Evolutionary conservation across 2,329 filamentous ascomycete genomes (phyloP).

Genomic region (Cladosporium sp.): DNA sequence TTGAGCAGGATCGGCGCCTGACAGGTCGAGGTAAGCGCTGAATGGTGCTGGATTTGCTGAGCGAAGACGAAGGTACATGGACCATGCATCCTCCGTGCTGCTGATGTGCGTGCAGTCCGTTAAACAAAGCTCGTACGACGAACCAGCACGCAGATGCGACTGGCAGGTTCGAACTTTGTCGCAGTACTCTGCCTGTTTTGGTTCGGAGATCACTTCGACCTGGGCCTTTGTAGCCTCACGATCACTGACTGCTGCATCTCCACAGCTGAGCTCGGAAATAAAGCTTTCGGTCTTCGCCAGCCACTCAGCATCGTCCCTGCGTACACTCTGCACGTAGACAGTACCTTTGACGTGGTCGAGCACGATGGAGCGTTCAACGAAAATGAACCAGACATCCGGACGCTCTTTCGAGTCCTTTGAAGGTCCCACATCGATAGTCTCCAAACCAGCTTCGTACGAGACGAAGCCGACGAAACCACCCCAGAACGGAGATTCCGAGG

Average conservation of each 20-base stretch:
- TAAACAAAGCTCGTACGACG: conserved; percentile 84
- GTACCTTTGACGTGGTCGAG: conserved; percentile 67
- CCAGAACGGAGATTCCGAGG: conserved; percentile 61
- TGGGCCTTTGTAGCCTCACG: background rate
- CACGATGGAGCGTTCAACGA: conserved; percentile 75
- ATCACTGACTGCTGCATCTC: background rate
- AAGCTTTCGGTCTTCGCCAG: background rate
- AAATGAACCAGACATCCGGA: conserved; percentile 74
- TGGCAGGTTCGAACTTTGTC: conserved; percentile 69
- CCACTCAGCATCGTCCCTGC: conserved; percentile 42
- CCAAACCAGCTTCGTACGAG: conserved; percentile 79
- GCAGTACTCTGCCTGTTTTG: conserved; percentile 54
- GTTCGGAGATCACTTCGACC: conserved; percentile 24
- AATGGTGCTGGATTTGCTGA: conserved; percentile 78
- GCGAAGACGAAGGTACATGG: conserved; percentile 70
- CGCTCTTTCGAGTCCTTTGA: conserved; percentile 42
- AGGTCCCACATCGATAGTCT: conserved; percentile 55
- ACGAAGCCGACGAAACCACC: conserved; percentile 83
- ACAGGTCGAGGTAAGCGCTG: conserved; percentile 74
- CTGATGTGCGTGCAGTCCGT: conserved; percentile 71
- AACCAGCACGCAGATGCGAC: conserved; percentile 69
- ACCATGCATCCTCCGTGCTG: conserved; percentile 53
- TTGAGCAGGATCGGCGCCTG: conserved; percentile 23
- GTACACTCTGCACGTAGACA: conserved; percentile 69
- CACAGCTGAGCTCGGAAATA: background rate